Percentiles rank a stretch among this genome's conserved stretches.
These are phyloP conservation scores for Diaporthe ilicicola DNA, from an alignment of 2,329 filamentous ascomycete genomes.

Conservation along the genomic window DNA sequence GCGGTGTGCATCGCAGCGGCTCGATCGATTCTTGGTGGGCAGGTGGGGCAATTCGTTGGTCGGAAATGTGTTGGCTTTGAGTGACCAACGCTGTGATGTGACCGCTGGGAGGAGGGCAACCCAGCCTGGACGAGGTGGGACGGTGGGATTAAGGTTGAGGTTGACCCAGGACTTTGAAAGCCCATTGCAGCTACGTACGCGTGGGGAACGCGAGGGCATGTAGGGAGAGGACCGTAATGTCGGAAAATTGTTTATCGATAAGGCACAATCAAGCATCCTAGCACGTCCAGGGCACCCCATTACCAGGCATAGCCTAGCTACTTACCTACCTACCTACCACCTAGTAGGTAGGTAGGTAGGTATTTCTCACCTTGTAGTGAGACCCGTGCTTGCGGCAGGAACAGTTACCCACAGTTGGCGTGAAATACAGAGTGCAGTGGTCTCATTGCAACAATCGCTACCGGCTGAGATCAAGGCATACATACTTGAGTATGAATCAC, in stretches of 20 bases:
- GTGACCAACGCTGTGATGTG: background rate
- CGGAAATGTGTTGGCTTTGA: background rate
- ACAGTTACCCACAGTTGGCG: background rate
- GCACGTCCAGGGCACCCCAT: no score
- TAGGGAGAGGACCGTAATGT: background rate
- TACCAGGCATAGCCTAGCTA: background rate
- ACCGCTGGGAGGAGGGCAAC: background rate
- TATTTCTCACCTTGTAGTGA: background rate
- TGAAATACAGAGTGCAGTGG: no score
- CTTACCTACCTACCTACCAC: background rate
- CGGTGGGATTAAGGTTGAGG: background rate
- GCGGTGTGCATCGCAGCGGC: background rate
- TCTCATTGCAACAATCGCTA: background rate
- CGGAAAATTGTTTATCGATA: constrained; percentile 30
- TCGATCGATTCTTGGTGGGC: background rate
- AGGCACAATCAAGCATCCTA: background rate
- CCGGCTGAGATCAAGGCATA: background rate
- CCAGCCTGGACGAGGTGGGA: background rate
- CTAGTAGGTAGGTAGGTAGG: background rate
- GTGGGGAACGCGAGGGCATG: background rate
- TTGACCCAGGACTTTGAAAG: background rate
- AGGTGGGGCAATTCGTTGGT: background rate
- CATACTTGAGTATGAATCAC: no score
- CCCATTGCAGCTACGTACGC: background rate
- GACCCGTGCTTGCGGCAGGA: background rate